Conservation (phyloP, 2,329 filamentous ascomycete species). For the Ceratocystis variospora region DNA sequence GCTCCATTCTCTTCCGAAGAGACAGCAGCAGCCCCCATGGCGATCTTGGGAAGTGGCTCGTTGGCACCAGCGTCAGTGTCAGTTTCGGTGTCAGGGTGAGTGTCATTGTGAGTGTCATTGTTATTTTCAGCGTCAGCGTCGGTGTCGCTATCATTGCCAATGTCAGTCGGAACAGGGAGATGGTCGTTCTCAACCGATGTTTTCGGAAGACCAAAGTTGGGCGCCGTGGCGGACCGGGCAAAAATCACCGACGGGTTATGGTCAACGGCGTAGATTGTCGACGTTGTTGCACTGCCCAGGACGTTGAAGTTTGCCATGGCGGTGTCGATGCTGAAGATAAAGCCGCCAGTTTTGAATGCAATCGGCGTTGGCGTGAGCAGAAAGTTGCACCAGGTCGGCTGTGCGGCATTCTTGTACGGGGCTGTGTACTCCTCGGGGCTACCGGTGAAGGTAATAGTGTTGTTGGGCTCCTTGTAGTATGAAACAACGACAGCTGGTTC, state of each 20-base stretch:
- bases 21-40: conserved; percentile 2
- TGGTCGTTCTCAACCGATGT: conserved; percentile 10
- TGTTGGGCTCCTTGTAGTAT: conserved; percentile 30
- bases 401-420: conserved; percentile 31
- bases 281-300: conserved; percentile 23
- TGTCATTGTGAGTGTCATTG: too few relatives aligned
- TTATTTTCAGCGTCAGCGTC: too few relatives aligned
- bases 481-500: conserved; percentile 30
- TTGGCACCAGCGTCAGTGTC: too few relatives aligned
- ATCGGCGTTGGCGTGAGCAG: conserved; percentile 11
- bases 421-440: conserved; percentile 35
- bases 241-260: conserved; percentile 40
- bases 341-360: conserved; percentile 17
- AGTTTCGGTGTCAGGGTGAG: too few relatives aligned
- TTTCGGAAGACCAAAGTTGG: conserved; percentile 27
- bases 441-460: conserved; percentile 36
- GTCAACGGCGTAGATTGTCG: conserved; percentile 39
- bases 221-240: conserved; percentile 28
- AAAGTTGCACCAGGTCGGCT: conserved; percentile 29
- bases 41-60: not conserved
- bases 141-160: not conserved
- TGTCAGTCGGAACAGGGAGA: not conserved
- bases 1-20: not conserved
- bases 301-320: conserved; percentile 14
- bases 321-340: conserved; percentile 13